Conservation (phyloP, 2,329 filamentous ascomycete genomes). For the Trichoderma brevicompactum region DNA sequence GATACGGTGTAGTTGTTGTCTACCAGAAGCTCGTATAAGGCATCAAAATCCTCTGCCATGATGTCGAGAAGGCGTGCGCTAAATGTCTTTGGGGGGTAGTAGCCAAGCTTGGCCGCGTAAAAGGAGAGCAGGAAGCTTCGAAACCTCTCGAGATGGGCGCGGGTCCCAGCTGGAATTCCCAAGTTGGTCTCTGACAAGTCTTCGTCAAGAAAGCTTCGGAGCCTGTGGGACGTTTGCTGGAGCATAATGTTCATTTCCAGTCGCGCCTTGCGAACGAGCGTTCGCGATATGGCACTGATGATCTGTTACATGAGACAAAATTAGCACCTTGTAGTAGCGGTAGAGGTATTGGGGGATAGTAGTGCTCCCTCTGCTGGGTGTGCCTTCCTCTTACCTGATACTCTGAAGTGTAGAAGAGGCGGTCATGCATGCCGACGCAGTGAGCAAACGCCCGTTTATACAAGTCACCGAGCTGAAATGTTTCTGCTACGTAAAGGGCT, state of each 20-base stretch:
- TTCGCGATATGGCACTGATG: slow-evolving; percentile 59
- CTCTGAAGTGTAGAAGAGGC: slow-evolving; percentile 59
- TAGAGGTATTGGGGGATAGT: background rate
- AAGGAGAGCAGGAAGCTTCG: slow-evolving; percentile 68
- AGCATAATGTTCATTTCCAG: slow-evolving; percentile 69
- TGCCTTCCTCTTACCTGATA: slow-evolving; percentile 56
- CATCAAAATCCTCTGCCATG: slow-evolving; percentile 72
- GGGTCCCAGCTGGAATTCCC: slow-evolving; percentile 63
- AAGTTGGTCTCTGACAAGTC: slow-evolving; percentile 69
- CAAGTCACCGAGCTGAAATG: slow-evolving; percentile 63
- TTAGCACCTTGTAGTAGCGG: background rate
- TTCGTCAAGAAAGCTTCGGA: slow-evolving; percentile 71
- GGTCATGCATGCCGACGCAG: slow-evolving; percentile 76
- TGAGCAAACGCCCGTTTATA: slow-evolving; percentile 78
- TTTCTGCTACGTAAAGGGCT: slow-evolving; percentile 69
- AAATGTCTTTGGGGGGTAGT: slow-evolving; percentile 66
- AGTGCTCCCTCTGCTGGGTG: too few relatives aligned
- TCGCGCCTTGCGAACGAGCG: slow-evolving; percentile 66
- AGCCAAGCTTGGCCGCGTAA: slow-evolving; percentile 70
- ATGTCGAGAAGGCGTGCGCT: slow-evolving; percentile 55
- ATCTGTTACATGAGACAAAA: slow-evolving; percentile 42
- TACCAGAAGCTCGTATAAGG: slow-evolving; percentile 71
- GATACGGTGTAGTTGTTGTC: slow-evolving; percentile 60
- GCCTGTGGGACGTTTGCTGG: slow-evolving; percentile 57
- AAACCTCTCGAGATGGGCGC: slow-evolving; percentile 74